Evolutionary conservation across 2,329 filamentous ascomycete genomes (phyloP), one percentile per base, ranked within the genome.

Genomic region (Aaosphaeria arxii): DNA sequence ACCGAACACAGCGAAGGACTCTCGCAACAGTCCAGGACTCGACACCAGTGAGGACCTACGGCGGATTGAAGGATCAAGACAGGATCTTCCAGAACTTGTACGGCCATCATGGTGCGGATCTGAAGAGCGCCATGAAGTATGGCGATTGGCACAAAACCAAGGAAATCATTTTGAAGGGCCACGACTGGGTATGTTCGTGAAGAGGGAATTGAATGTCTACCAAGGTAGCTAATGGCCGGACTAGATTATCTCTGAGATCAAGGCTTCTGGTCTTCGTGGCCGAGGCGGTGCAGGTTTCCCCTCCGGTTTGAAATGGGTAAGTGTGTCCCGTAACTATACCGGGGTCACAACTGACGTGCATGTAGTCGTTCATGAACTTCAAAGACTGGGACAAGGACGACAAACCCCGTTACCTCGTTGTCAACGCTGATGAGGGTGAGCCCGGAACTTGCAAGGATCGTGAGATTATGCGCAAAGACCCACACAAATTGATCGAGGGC

Each of bases 121-220:
- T 99, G 62, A 92, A 94, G 79, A 90, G 85, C 69, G 91, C 94
- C 46, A 91, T 90, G 86, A 96, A 95, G 77, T 95, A 95, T 81
- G 94, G 94, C 62, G 94, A 97, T 74, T 99, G 94, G 94, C 85
- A 99, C 79, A 96, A 95, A 82, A 99, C 94, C 47, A 99, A 99
- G 82, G 94, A 99, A 73, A 99, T 99, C 49, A 74, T 99, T 50
- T 77, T 90, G 61, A 99, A 99, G 81, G 94, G 94, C 48, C 89
- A 99, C 75, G 92, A 99, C 66, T 99, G 94, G 86, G 83, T 85
- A 59, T 67, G 17, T 24, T 24, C 17, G 17, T 24, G 2, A 24
- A 24, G 17, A 24, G 17, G 17, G 66, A 56, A 44, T n/a, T 11
- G 5, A 30, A 4, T 32, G n/a, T 5, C 45, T 1, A 41, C 17